phyloP scores from a whole-genome alignment of 1,284 basidiomycete species.

The Takashimella koratensis region DNA sequence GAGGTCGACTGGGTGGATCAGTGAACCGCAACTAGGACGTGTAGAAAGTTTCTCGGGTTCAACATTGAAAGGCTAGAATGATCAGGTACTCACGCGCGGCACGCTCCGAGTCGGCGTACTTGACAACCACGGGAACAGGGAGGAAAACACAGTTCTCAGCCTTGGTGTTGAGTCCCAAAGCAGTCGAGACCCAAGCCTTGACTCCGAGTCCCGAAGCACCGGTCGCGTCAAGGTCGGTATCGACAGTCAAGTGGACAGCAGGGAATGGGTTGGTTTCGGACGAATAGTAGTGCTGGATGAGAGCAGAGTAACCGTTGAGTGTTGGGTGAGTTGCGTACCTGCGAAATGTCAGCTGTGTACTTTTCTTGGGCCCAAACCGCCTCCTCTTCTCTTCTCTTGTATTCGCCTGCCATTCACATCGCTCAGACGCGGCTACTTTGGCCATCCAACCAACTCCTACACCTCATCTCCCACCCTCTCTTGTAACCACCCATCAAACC shows the following conservation, averaged over 20 bases:
- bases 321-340: constrained; percentile 89
- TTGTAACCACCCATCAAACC: no score
- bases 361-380: no score
- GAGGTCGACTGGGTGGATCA: constrained; percentile 63
- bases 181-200: constrained; percentile 72
- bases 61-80: constrained; percentile 10
- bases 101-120: constrained; percentile 75
- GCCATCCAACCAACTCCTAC: no score
- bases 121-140: constrained; percentile 76
- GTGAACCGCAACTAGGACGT: no score
- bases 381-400: no score
- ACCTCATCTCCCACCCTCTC: no score
- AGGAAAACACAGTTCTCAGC: constrained; percentile 89
- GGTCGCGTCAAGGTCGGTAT: constrained; percentile 64
- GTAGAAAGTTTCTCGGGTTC: constrained; percentile 3
- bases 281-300: constrained; percentile 98
- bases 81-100: constrained; percentile 65
- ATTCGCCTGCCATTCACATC: no score
- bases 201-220: constrained; percentile 69
- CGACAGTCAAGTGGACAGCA: constrained; percentile 88
- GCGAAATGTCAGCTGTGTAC: no score
- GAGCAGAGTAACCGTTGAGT: constrained; percentile 91
- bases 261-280: constrained; percentile 84
- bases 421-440: no score
- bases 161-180: constrained; percentile 70